A percentile compares a stretch with the other conserved stretches of the same genome.
These are phyloP conservation scores for Trametes polyzona DNA, from an alignment of 1,284 basidiomycete species.

Conservation along the genomic window DNA sequence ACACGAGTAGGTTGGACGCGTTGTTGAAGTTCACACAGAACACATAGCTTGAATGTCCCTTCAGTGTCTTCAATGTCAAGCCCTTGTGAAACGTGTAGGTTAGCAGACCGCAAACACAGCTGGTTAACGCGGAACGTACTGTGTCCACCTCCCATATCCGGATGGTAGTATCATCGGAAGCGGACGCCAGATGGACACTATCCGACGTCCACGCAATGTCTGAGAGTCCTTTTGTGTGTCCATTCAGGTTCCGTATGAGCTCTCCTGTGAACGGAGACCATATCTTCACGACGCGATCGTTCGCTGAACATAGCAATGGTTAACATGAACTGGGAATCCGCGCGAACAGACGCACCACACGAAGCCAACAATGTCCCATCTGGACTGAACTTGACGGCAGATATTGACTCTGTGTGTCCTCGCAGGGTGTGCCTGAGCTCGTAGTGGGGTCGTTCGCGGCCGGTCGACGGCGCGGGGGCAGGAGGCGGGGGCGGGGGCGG, in stretches of 20 bases:
- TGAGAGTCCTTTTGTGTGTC: constrained; percentile 83
- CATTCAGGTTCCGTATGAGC: constrained; percentile 70
- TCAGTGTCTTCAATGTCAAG: constrained; percentile 65
- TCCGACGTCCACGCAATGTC: constrained; percentile 89
- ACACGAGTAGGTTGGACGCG: constrained; percentile 86
- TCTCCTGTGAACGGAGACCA: constrained; percentile 82
- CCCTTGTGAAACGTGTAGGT: constrained; percentile 56
- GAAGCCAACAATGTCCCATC: constrained; percentile 82
- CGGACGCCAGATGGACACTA: constrained; percentile 81
- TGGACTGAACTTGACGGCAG: constrained; percentile 84
- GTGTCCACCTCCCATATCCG: constrained; percentile 86
- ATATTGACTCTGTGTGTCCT: constrained; percentile 79
- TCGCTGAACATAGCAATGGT: constrained; percentile 47
- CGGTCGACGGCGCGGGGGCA: constrained; percentile 36
- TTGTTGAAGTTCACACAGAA: constrained; percentile 93
- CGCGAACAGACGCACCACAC: constrained; percentile 56
- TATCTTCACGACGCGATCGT: constrained; percentile 77
- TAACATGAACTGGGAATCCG: not conserved
- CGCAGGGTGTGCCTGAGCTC: constrained; percentile 64
- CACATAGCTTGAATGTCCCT: constrained; percentile 87
- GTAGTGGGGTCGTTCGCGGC: constrained; percentile 70
- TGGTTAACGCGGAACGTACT: constrained; percentile 46
- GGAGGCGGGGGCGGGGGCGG: constrained; percentile 39
- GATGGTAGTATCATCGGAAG: constrained; percentile 87
- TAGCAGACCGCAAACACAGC: not conserved